These are phyloP conservation scores for Yamadazyma ubonensis DNA, from an alignment of 805 yeast species.

Conservation along the genomic window DNA sequence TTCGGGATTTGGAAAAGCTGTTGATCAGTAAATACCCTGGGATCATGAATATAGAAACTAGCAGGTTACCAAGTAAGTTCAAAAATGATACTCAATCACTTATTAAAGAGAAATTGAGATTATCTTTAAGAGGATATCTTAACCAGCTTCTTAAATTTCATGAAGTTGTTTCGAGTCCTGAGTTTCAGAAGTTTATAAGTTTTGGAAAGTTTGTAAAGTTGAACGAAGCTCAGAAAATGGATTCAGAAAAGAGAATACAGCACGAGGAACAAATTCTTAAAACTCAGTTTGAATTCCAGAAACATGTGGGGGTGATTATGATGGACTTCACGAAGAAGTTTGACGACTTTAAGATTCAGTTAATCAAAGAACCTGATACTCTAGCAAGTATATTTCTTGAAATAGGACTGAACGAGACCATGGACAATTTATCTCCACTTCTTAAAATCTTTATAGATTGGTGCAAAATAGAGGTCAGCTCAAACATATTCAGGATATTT, in stretches of 20 bases:
- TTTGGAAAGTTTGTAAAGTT: constrained; percentile 37
- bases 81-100: constrained; percentile 37
- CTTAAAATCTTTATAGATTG: constrained; percentile 73
- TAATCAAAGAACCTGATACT: constrained; percentile 53
- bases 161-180: constrained; percentile 53
- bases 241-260: constrained; percentile 55
- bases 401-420: constrained; percentile 51
- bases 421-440: constrained; percentile 63
- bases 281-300: constrained; percentile 71
- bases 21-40: constrained; percentile 67
- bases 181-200: constrained; percentile 54
- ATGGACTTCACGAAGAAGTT: constrained; percentile 54
- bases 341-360: constrained; percentile 54
- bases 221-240: constrained; percentile 46
- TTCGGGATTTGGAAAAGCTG: constrained; percentile 53
- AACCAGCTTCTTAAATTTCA: constrained; percentile 50
- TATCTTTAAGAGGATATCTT: constrained; percentile 75
- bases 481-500: constrained; percentile 77
- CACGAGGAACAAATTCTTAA: constrained; percentile 58
- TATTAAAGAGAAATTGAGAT: constrained; percentile 72
- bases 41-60: constrained; percentile 45
- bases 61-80: constrained; percentile 53
- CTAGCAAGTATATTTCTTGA: constrained; percentile 63
- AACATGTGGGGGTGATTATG: constrained; percentile 60
- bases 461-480: constrained; percentile 79